A percentile compares a stretch with the other conserved stretches of the same genome.
Evolutionary conservation across 2,329 filamentous ascomycete species (phyloP).

Genomic region (Clarireedia homoeocarpa): DNA sequence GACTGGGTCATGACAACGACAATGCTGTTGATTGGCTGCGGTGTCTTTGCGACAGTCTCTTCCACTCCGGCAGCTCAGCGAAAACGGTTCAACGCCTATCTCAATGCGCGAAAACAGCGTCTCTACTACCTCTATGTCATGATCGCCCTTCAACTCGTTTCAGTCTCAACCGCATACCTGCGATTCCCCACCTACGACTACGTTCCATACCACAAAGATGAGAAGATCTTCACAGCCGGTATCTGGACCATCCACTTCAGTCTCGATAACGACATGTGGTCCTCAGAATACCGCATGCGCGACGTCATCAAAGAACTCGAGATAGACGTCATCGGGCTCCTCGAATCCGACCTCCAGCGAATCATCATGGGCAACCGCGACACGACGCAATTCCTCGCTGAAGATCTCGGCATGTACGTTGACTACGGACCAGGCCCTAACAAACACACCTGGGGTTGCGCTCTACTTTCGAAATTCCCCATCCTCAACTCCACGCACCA

Average conservation of each 20-base stretch:
- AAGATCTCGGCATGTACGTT: constrained; percentile 97
- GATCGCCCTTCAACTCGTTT: constrained; percentile 69
- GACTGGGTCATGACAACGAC: constrained; percentile 89
- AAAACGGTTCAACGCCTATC: constrained; percentile 28
- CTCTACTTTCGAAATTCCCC: constrained; percentile 91
- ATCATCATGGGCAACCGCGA: constrained; percentile 99
- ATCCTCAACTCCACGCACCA: constrained; percentile 97
- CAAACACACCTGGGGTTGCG: constrained; percentile 97
- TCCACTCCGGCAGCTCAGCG: constrained; percentile 31
- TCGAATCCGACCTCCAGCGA: constrained; percentile 88
- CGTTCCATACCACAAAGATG: constrained; percentile 77
- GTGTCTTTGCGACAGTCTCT: constrained; percentile 65
- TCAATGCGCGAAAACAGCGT: constrained; percentile 41
- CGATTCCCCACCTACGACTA: constrained; percentile 93
- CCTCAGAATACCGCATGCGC: constrained; percentile 87
- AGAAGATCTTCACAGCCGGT: constrained; percentile 82
- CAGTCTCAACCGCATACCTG: constrained; percentile 73
- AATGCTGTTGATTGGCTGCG: constrained; percentile 77
- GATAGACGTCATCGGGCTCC: constrained; percentile 89
- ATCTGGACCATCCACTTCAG: constrained; percentile 99
- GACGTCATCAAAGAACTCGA: constrained; percentile 90
- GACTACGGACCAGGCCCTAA: constrained; percentile 96
- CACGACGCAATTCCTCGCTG: constrained; percentile 87
- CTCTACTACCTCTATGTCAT: constrained; percentile 67
- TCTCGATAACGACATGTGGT: constrained; percentile 98